Base-by-base conservation (phyloP, 225 moss, liverwort and hornwort genomes). In the Asterella californica region DNA sequence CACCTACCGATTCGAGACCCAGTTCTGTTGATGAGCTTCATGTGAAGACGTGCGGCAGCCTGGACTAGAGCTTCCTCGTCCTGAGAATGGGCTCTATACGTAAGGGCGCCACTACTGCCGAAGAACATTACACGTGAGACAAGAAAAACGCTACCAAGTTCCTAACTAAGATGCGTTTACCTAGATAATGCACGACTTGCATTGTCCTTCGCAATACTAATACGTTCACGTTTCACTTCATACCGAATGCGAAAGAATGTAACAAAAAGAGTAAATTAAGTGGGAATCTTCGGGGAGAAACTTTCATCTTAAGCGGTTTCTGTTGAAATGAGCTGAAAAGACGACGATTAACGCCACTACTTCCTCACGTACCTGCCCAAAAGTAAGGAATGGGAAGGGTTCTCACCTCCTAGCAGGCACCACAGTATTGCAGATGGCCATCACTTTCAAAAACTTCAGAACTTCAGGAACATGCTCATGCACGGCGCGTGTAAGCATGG, bases 21-120 rank as follows among this genome's bases (percentile, higher is more conserved):
- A 70, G 82, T 90, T 82, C 87, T 89, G 38, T 81, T 82, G 64
- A 87, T 71, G 76, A 99, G 87, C 60, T 83, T 87, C 90, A 95
- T 88, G 42, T 82, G 84, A 80, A 95, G 87, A 82, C 72, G 82
- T 80, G 90, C 81, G 80, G 99, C 99, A 77, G 95, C 95, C 82
- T 88, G 86, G 72, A 99, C 99, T 75, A 99, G 89, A 42, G 99
- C 99, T 81, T 99, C 99, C 81, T 99, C 99, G 81, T 99, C 99
- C 82, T 99, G 99, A 80, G 99, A 99, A 73, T 95, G 99, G 47
- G 95, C 93, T 82, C 93, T 92, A 83, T 92, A 99, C n/a, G 81
- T 83, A 18, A 91, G 75, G 14, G 62, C 75, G 54, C 90, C 92
- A 65, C 79, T 84, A 80, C 77, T 83, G 85, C 90, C 90, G 88